A percentile compares a stretch with the other conserved stretches of the same genome.
phyloP scores from a whole-genome alignment of 306 rosid genomes.

The Luffa aegyptiaca region DNA sequence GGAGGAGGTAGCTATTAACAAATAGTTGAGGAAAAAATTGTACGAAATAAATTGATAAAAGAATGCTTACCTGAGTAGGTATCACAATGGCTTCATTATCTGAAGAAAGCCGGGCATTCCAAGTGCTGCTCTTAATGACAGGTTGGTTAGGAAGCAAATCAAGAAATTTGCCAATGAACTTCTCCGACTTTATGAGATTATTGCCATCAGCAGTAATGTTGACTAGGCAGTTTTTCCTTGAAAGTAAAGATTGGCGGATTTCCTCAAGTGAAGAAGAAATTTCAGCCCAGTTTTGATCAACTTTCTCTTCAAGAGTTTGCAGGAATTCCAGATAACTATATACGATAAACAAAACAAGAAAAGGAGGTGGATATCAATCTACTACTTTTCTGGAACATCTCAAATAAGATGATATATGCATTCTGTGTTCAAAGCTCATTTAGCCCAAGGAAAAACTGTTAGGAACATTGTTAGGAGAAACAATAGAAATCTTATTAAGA shows the following conservation, averaged over 20 bases:
- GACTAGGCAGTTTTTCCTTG: constrained; percentile 62
- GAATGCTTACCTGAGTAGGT: constrained; percentile 69
- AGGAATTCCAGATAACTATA: constrained; percentile 83
- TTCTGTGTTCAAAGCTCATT: neutral
- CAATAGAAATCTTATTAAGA: neutral
- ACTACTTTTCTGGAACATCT: neutral
- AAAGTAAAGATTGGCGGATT: constrained; percentile 68
- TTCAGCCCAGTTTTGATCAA: constrained; percentile 75
- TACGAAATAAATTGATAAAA: neutral
- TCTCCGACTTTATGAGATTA: constrained; percentile 40
- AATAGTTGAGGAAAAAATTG: constrained; percentile 10
- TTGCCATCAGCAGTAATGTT: constrained; percentile 78
- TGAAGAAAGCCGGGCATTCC: constrained; percentile 53
- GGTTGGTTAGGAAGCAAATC: constrained; percentile 64
- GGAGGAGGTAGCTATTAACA: constrained; percentile 25
- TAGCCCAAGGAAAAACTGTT: neutral
- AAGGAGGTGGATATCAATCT: neutral
- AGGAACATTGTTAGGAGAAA: neutral
- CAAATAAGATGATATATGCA: neutral
- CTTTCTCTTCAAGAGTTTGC: constrained; percentile 67
- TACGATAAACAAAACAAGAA: constrained; percentile 14
- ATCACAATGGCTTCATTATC: constrained; percentile 81
- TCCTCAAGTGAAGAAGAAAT: constrained; percentile 88
- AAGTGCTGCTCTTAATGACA: constrained; percentile 29
- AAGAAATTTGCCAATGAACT: constrained; percentile 57